A percentile compares a stretch with the other conserved stretches of the same genome.
Evolutionary conservation across 2,329 filamentous ascomycete species (phyloP).

Genomic region (Dothideomycetidae sp.): DNA sequence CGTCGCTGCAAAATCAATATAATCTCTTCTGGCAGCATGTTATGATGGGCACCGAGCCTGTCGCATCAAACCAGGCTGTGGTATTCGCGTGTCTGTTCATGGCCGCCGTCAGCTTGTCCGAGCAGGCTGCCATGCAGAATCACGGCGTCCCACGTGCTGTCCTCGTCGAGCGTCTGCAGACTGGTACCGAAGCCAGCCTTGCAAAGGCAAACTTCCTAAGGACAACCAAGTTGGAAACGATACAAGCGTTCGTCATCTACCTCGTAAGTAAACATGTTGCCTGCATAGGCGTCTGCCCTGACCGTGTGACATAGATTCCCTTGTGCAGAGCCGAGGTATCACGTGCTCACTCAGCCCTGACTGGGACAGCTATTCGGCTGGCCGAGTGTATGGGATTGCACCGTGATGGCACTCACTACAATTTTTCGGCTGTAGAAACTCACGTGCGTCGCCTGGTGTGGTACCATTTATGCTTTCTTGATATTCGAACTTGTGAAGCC

Average conservation of each 20-base stretch:
- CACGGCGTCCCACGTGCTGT: constrained; percentile 43
- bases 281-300: too few species aligned
- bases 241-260: constrained; percentile 67
- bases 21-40: constrained; percentile 51
- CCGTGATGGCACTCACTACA: constrained; percentile 53
- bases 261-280: constrained; percentile 38
- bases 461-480: constrained; percentile 66
- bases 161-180: constrained; percentile 48
- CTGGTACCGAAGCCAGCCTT: constrained; percentile 53
- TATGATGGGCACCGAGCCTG: constrained; percentile 44
- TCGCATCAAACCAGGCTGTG: constrained; percentile 50
- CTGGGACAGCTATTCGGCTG: constrained; percentile 57
- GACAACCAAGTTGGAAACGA: constrained; percentile 57
- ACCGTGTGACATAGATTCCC: constrained; percentile 41
- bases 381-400: constrained; percentile 68
- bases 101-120: constrained; percentile 51
- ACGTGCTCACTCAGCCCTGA: constrained; percentile 55
- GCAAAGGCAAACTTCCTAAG: constrained; percentile 56
- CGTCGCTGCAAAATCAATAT: constrained; percentile 53
- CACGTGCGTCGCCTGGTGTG: constrained; percentile 59
- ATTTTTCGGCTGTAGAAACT: constrained; percentile 51
- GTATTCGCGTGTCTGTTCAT: constrained; percentile 58
- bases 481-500: constrained; percentile 59
- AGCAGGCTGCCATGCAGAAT: constrained; percentile 35
- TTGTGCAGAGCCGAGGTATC: constrained; percentile 60